phyloP scores from a whole-genome alignment of 257 asterid species.

The Lantana camara region DNA sequence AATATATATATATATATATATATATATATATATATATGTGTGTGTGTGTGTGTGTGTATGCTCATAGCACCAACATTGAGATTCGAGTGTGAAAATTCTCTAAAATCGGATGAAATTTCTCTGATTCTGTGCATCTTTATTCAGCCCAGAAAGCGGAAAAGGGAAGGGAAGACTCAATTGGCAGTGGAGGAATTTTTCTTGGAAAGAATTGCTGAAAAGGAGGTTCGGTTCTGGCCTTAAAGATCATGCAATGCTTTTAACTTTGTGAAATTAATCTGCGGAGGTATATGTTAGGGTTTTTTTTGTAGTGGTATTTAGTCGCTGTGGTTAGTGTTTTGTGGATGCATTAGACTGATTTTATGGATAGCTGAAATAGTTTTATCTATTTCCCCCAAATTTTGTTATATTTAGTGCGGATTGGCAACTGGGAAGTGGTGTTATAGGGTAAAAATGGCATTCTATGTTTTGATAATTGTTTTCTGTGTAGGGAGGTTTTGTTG shows the following conservation, averaged over 20 bases:
- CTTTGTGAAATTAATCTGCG: conserved; percentile 8
- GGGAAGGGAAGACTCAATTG: neutral
- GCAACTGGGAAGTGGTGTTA: conserved; percentile 7
- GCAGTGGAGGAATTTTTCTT: conserved; percentile 2
- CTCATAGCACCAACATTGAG: conserved; percentile 20
- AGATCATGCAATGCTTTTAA: conserved; percentile 6
- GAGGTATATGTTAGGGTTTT: conserved; percentile 29
- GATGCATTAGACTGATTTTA: neutral
- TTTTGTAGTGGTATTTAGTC: neutral
- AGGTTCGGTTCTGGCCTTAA: conserved; percentile 27
- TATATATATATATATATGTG: neutral
- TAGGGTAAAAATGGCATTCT: neutral
- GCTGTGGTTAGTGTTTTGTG: conserved; percentile 6
- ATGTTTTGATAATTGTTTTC: neutral
- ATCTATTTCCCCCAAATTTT: neutral
- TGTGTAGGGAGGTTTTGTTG: too few species aligned
- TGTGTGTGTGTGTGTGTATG: conserved; percentile 1
- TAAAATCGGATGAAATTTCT: conserved; percentile 4
- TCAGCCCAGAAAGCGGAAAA: conserved; percentile 6
- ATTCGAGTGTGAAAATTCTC: conserved; percentile 21
- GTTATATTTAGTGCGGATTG: neutral
- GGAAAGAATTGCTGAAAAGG: conserved; percentile 11
- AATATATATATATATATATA: neutral
- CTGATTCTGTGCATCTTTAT: conserved; percentile 13
- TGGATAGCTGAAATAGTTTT: conserved; percentile 12